Evolutionary conservation across 495 filamentous ascomycete genomes (phyloP), one percentile per base, ranked within the genome.

Genomic region (Xylaria telfairii): DNA sequence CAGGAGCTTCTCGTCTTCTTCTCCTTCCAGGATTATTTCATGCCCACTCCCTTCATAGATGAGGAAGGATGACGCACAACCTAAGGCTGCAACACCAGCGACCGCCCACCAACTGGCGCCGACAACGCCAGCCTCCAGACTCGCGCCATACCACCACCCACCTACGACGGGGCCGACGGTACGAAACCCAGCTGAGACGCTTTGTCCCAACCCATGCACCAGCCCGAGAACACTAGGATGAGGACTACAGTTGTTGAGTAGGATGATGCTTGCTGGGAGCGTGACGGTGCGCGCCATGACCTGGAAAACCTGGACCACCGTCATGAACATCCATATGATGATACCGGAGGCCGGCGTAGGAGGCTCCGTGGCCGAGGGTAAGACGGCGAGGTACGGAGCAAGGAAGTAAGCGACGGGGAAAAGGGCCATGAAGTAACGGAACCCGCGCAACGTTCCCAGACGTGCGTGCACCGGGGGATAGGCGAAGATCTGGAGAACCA

Each of bases 211-310:
- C 8, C 93, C 93, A 78, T 97, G 93, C 57, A 96, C 86, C 4
- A 92, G 93, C 2, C 92, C 92, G 9, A 97, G 84, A 7, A 95
- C 93, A 32, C 86, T 89, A 0, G 93, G 93, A 73, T 94, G 92
- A 0, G 93, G 93, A 56, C 89, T 91, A 81, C 90, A 91, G 76
- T 97, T 96, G 74, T 95, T 96, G 42, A 95, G 83, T 10, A 97
- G 83, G 70, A 97, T 95, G 7, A 90, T 90, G 19, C 89, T 89
- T 21, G 90, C 90, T 0, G 93, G 93, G 0, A 94, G 82, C 9
- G 92, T 92, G 80, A 97, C 93, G 0, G 93, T 96, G 19, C 92
- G 87, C 1, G 90, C 92, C 4, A 90, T 81, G 66, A 94, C 92
- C 73, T 94, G 92, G 37, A 95, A 78, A 74, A 89, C 85, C 7